A percentile compares a stretch with the other conserved stretches of the same genome.
Evolutionary conservation across 2,329 filamentous ascomycete genomes (phyloP).

Genomic region (Hymenoscyphus linearis): DNA sequence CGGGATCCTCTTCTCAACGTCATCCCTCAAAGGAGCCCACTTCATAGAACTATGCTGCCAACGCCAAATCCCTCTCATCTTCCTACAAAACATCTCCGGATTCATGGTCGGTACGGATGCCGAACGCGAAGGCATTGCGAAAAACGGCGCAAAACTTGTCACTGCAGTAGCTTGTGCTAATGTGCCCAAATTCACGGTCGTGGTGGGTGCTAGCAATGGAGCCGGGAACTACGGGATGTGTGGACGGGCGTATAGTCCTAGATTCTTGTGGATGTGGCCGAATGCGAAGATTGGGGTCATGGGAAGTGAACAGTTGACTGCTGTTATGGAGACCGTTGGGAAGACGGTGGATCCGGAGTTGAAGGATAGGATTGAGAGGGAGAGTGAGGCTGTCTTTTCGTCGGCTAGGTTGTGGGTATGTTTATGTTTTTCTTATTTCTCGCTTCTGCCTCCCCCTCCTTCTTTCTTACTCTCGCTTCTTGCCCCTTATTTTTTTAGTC

Average conservation of each 20-base stretch:
- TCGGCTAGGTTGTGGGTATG: slow-evolving; percentile 78
- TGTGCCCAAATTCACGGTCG: slow-evolving; percentile 94
- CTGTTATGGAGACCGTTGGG: slow-evolving; percentile 93
- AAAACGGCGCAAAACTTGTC: slow-evolving; percentile 95
- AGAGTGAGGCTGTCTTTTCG: slow-evolving; percentile 85
- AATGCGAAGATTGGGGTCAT: slow-evolving; percentile 96
- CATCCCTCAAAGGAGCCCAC: slow-evolving; percentile 88
- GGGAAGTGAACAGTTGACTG: slow-evolving; percentile 85
- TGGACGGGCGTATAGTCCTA: slow-evolving; percentile 84
- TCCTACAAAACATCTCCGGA: slow-evolving; percentile 93
- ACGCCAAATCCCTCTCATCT: slow-evolving; percentile 82
- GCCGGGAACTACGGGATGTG: slow-evolving; percentile 99
- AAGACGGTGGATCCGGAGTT: slow-evolving; percentile 75
- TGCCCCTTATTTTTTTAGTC: neutral
- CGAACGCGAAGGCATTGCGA: slow-evolving; percentile 91
- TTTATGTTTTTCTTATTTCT: slow-evolving; percentile 8
- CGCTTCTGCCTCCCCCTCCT: no score
- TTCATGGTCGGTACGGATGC: slow-evolving; percentile 97
- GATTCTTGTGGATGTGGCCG: slow-evolving; percentile 95
- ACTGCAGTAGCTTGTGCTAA: slow-evolving; percentile 91
- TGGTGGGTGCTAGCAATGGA: slow-evolving; percentile 88
- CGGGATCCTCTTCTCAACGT: slow-evolving; percentile 87
- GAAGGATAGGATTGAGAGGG: slow-evolving; percentile 77
- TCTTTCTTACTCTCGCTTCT: slow-evolving; percentile 4
- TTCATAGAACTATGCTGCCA: slow-evolving; percentile 94